Conservation (phyloP, 2,329 filamentous ascomycete genomes). For the Colletotrichum lentis region DNA sequence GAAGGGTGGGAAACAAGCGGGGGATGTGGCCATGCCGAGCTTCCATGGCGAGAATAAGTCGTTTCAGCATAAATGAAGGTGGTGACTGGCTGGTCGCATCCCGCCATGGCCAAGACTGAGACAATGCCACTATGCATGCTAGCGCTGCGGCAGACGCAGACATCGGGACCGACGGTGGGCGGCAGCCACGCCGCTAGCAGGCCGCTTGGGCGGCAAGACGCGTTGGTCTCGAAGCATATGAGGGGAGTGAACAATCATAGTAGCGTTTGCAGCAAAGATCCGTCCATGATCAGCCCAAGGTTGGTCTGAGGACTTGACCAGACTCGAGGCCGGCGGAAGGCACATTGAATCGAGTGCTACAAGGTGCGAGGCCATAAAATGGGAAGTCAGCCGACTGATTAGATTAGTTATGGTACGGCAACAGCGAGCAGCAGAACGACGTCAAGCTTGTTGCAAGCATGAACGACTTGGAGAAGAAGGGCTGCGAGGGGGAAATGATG, state of each 20-base stretch:
- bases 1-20: constrained; percentile 28
- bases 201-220: constrained; percentile 18
- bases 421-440: neutral
- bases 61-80: constrained; percentile 38
- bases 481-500: neutral
- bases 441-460: constrained; percentile 13
- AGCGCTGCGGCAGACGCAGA: neutral
- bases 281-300: constrained; percentile 9
- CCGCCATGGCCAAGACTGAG: constrained; percentile 29
- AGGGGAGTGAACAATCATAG: constrained; percentile 14
- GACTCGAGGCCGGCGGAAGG: neutral
- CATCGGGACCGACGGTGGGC: neutral
- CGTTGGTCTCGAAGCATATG: neutral
- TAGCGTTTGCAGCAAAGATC: constrained; percentile 12
- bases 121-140: constrained; percentile 6
- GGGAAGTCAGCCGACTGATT: neutral
- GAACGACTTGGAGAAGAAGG: neutral
- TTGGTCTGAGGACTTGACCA: neutral
- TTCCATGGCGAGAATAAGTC: constrained; percentile 30
- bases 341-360: too few species aligned
- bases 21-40: constrained; percentile 25
- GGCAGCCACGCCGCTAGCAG: neutral
- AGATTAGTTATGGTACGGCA: too few species aligned
- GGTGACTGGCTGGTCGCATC: constrained; percentile 29
- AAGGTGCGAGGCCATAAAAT: neutral